Evolutionary conservation across 148 eudicot species (phyloP).

Genomic region (Nyssa sinensis): DNA sequence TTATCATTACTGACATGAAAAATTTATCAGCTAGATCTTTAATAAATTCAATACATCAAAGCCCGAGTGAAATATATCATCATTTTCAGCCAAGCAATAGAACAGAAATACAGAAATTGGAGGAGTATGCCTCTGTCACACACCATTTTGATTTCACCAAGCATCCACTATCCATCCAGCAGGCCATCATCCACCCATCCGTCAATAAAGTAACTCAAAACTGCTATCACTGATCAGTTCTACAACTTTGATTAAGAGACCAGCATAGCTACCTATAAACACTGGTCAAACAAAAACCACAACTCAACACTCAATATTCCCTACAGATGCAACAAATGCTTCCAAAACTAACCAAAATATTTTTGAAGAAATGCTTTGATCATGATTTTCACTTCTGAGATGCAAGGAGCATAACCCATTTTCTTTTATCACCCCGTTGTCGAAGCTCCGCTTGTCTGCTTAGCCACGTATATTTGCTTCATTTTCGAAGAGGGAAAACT

Average conservation of each 20-base stretch:
- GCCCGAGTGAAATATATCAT: not conserved
- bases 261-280: slow-evolving; percentile 5
- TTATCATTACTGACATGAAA: not conserved
- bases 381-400: not conserved
- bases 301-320: not conserved
- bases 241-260: not conserved
- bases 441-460: slow-evolving; percentile 55
- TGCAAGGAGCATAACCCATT: not conserved
- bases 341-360: not conserved
- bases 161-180: not conserved
- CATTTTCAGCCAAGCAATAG: not conserved
- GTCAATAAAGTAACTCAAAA: slow-evolving; percentile 8
- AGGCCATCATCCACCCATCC: not conserved
- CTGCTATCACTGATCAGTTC: slow-evolving; percentile 2
- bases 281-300: slow-evolving; percentile 8
- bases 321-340: not conserved
- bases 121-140: not conserved
- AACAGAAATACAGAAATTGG: not conserved
- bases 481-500: slow-evolving; percentile 53
- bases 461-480: slow-evolving; percentile 91
- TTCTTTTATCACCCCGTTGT: slow-evolving; percentile 23
- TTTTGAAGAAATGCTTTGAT: not conserved
- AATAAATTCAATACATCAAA: not conserved
- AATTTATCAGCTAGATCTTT: too few relatives aligned
- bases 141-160: not conserved